These are phyloP conservation scores for Torulaspora pretoriensis DNA, from an alignment of 1,139 yeast species.

Conservation along the genomic window DNA sequence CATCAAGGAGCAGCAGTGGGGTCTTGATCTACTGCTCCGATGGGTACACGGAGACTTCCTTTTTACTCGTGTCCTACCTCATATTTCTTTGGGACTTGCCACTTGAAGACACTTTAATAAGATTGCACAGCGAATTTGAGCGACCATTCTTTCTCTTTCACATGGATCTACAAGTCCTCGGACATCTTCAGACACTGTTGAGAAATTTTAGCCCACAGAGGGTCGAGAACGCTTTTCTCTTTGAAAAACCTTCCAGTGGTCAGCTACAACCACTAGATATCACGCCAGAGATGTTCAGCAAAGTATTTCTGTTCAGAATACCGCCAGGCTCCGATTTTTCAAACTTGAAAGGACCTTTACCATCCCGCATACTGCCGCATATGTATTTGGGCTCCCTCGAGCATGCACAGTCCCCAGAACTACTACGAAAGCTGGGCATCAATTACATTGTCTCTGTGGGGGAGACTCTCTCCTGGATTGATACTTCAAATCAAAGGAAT, in stretches of 20 bases:
- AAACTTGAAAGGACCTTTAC: slow-evolving; percentile 39
- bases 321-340: slow-evolving; percentile 28
- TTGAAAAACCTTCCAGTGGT: not conserved
- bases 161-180: slow-evolving; percentile 63
- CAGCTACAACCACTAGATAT: slow-evolving; percentile 23
- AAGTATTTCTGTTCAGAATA: slow-evolving; percentile 32
- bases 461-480: slow-evolving; percentile 63
- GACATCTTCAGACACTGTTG: slow-evolving; percentile 59
- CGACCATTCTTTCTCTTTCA: slow-evolving; percentile 83
- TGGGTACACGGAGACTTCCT: slow-evolving; percentile 88
- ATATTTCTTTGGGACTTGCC: slow-evolving; percentile 59
- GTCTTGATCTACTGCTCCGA: slow-evolving; percentile 71
- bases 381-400: slow-evolving; percentile 78
- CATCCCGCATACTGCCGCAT: slow-evolving; percentile 67
- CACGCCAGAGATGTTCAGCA: slow-evolving; percentile 35
- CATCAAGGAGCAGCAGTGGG: slow-evolving; percentile 14
- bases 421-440: slow-evolving; percentile 65
- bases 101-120: slow-evolving; percentile 48
- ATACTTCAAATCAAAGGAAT: slow-evolving; percentile 12
- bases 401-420: slow-evolving; percentile 72
- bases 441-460: slow-evolving; percentile 82
- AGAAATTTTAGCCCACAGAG: slow-evolving; percentile 31
- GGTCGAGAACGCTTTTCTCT: slow-evolving; percentile 9
- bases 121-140: slow-evolving; percentile 57
- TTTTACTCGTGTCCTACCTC: slow-evolving; percentile 63